Evolutionary conservation across 495 filamentous ascomycete genomes (phyloP).

Genomic region (Penicillium ochrochloron): DNA sequence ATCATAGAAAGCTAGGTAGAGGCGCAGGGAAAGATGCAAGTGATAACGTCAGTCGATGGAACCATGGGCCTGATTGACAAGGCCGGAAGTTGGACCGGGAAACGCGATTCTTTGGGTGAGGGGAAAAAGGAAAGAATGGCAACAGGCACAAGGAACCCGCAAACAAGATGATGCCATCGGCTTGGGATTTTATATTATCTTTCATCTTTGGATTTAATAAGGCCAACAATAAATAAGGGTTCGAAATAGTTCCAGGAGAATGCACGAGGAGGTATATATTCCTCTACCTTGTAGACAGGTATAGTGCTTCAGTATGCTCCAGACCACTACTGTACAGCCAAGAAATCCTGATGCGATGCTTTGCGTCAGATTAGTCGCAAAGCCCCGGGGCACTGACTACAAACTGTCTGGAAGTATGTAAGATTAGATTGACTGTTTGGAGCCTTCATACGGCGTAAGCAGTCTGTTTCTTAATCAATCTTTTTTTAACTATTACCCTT

Average conservation of each 20-base stretch:
- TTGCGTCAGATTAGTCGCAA: constrained; percentile 1
- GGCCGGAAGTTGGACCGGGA: background rate
- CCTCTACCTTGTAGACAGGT: too few relatives aligned
- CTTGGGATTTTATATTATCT: background rate
- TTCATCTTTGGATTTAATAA: too few relatives aligned
- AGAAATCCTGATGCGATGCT: background rate
- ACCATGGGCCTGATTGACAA: background rate
- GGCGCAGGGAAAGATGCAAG: constrained; percentile 1
- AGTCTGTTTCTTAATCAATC: background rate
- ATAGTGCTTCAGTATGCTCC: too few relatives aligned
- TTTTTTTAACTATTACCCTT: background rate
- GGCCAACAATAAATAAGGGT: too few relatives aligned
- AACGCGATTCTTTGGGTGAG: background rate
- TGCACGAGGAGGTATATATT: too few relatives aligned
- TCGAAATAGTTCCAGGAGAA: too few relatives aligned
- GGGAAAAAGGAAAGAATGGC: background rate
- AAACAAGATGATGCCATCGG: constrained; percentile 1
- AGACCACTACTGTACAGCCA: background rate
- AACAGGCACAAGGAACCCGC: background rate
- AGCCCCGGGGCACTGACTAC: background rate
- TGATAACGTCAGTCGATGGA: constrained; percentile 14
- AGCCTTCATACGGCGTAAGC: background rate
- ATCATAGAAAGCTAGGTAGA: background rate
- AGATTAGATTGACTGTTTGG: background rate
- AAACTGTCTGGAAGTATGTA: background rate